Evolutionary conservation across 805 yeast species (phyloP), one percentile per base, ranked within the genome.

Genomic region (Candida loeiensis): DNA sequence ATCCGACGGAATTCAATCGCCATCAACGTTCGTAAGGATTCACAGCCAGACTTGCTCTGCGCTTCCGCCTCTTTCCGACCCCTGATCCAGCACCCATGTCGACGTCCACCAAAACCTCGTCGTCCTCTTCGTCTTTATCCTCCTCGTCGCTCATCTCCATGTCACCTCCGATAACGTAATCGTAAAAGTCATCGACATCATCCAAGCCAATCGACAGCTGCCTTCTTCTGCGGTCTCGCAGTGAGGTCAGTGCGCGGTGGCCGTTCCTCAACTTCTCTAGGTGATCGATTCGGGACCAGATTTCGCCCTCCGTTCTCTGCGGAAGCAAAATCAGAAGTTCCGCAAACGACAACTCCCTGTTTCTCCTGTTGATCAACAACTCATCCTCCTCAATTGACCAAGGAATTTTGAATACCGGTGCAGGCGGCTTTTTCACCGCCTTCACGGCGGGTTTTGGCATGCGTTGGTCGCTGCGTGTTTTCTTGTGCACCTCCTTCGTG

Each of bases 241-340:
- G 43, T 4, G 62, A 54, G 5, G 55, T 45, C 13, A 60, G 47
- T 5, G 61, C 40, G 15, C 60, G 46, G 37, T 53, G 58, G 2
- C 70, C 70, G 42, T 63, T 64, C 33, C 65, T 47, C 13, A 64
- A 51, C 40, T 59, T 64, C 44, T 63, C 70, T 28, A 79, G 55
- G 37, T 69, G 61, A 36, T 69, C 76, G 16, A 84, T 75, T 45
- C 93, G 69, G 27, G 73, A 60, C 69, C 76, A 71, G 31, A 88
- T 88, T 49, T 86, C 93, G n/a, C 69, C 69, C 55, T 84, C 89
- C 0, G 93, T 71, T 47, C 87, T 75, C 42, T 73, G 74, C 12
- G 93, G 91, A 31, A 88, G 65, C 38, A 88, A 61, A 24, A 87
- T 80, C 12, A 83, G 73, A 27, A 88, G 64, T 60, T 88, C 96